A percentile compares a stretch with the other conserved stretches of the same genome.
Conservation (phyloP, 1,284 basidiomycete species). For the Tilletia setariae region DNA sequence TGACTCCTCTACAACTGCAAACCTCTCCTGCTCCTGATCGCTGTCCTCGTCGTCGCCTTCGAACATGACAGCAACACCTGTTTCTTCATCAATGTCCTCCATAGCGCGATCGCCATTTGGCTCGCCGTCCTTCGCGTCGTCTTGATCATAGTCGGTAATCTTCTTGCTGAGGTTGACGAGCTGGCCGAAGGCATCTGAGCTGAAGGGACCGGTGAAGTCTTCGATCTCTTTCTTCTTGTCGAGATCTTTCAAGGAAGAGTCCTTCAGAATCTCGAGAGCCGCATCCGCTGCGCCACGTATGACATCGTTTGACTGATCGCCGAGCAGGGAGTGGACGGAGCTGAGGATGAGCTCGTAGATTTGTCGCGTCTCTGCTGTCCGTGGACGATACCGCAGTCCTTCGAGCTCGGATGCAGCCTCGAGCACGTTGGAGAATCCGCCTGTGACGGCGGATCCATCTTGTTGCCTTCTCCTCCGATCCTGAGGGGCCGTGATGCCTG, state of each 20-base stretch:
- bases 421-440: constrained; percentile 43
- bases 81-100: constrained; percentile 73
- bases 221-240: constrained; percentile 97
- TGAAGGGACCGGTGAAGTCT: constrained; percentile 68
- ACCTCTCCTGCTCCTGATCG: constrained; percentile 84
- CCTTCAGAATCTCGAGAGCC: constrained; percentile 84
- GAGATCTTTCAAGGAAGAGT: constrained; percentile 85
- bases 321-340: constrained; percentile 65
- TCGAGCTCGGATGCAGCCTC: constrained; percentile 76
- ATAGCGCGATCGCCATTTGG: constrained; percentile 73
- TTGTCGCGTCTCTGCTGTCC: constrained; percentile 88
- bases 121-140: constrained; percentile 56
- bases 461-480: constrained; percentile 23
- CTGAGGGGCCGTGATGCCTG: background rate
- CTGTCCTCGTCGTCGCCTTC: constrained; percentile 69
- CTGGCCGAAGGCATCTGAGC: constrained; percentile 77
- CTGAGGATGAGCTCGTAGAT: constrained; percentile 91
- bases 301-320: constrained; percentile 93
- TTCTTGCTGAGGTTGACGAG: constrained; percentile 86
- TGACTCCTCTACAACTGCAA: constrained; percentile 62
- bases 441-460: constrained; percentile 68
- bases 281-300: constrained; percentile 90
- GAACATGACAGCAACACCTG: constrained; percentile 55
- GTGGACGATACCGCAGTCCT: constrained; percentile 84
- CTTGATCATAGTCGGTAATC: constrained; percentile 88